A percentile compares a stretch with the other conserved stretches of the same genome.
Evolutionary conservation across 2,329 filamentous ascomycete species (phyloP).

Genomic region (Aspergillus costaricaensis): DNA sequence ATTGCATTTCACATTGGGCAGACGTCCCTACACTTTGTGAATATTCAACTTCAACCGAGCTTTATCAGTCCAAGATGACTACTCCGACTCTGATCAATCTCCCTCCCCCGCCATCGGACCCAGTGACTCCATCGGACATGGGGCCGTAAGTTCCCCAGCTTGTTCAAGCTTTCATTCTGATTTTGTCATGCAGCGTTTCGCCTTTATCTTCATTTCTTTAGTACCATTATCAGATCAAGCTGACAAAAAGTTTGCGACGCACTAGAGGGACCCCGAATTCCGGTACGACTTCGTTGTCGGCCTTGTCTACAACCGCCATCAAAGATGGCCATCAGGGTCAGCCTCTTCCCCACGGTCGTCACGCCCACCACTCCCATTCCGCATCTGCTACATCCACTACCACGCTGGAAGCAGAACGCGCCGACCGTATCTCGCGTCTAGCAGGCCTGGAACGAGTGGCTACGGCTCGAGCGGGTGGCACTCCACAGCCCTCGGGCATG

Average conservation of each 20-base stretch:
- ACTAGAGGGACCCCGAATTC: constrained; percentile 87
- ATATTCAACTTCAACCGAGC: not conserved
- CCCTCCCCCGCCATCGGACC: constrained; percentile 77
- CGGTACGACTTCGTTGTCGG: constrained; percentile 85
- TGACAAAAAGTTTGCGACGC: constrained; percentile 21
- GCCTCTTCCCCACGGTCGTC: constrained; percentile 61
- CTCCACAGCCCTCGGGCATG: constrained; percentile 31
- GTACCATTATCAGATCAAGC: constrained; percentile 2
- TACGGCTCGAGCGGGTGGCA: constrained; percentile 62
- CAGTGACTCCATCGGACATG: constrained; percentile 84
- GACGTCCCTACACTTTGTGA: not conserved
- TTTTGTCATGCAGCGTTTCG: constrained; percentile 16
- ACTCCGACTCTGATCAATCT: constrained; percentile 78
- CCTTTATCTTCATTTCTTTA: not conserved
- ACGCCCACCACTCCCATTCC: constrained; percentile 57
- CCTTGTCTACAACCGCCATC: constrained; percentile 90
- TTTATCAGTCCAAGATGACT: constrained; percentile 28
- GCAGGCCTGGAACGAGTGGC: constrained; percentile 87
- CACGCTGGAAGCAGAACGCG: constrained; percentile 86
- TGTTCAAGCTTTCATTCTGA: constrained; percentile 10
- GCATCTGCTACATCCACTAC: constrained; percentile 62
- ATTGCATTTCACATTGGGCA: not conserved
- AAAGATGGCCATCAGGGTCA: constrained; percentile 93
- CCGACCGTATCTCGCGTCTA: constrained; percentile 91
- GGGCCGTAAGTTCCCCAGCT: constrained; percentile 64